Evolutionary conservation across 192 early-diverging fungal species (phyloP).

Genomic region (Dissophora globulifera): DNA sequence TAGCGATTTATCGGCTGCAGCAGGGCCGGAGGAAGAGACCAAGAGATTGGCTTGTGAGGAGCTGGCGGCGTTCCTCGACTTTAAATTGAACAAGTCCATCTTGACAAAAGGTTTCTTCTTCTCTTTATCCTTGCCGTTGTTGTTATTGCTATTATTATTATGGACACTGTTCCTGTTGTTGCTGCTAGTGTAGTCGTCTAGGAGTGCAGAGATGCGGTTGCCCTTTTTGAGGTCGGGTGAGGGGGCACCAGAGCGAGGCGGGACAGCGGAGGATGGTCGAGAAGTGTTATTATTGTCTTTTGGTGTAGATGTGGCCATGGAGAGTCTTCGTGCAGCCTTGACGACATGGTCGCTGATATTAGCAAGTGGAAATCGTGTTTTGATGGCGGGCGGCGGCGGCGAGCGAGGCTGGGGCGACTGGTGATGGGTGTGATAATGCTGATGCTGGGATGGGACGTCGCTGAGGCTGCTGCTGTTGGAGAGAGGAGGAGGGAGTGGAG

Average conservation of each 20-base stretch:
- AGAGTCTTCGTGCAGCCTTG: conserved; percentile 44
- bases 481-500: conserved; percentile 13
- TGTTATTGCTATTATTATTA: conserved; percentile 1
- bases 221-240: conserved; percentile 39
- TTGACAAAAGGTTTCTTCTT: conserved; percentile 12
- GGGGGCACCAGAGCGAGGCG: conserved; percentile 6
- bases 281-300: conserved; percentile 6
- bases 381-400: conserved; percentile 29
- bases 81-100: conserved; percentile 40
- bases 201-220: neutral
- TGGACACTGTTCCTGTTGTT: neutral
- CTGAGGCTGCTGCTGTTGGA: conserved; percentile 13
- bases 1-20: neutral
- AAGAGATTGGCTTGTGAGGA: conserved; percentile 3
- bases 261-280: conserved; percentile 1
- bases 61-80: conserved; percentile 9
- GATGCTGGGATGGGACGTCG: neutral
- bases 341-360: conserved; percentile 33
- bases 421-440: neutral
- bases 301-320: conserved; percentile 19
- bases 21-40: neutral
- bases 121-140: conserved; percentile 1
- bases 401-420: conserved; percentile 11
- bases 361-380: conserved; percentile 29
- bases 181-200: neutral